Conservation (phyloP, 805 yeast species). For the Cyberlindnera sargentensis region DNA sequence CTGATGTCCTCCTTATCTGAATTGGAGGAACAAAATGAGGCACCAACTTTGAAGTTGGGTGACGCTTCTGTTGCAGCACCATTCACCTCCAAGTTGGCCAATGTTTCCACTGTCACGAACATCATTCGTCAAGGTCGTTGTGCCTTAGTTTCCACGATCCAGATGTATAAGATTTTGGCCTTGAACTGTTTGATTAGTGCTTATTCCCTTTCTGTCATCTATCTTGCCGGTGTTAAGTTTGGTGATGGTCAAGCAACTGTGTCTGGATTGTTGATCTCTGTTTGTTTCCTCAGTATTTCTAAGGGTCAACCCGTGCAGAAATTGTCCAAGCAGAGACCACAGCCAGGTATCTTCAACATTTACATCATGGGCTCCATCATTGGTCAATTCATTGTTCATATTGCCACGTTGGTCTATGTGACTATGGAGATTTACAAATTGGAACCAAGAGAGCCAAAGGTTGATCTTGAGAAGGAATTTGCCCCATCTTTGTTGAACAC, state of each 20-base stretch:
- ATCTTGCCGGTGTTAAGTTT: constrained; percentile 94
- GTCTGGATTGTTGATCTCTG: constrained; percentile 86
- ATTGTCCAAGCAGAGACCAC: constrained; percentile 91
- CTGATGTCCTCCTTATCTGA: constrained; percentile 50
- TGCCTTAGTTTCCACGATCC: constrained; percentile 94
- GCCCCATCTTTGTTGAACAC: constrained; percentile 89
- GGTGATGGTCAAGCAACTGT: constrained; percentile 98
- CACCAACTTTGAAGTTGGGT: constrained; percentile 89
- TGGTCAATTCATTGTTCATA: constrained; percentile 94
- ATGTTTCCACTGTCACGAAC: constrained; percentile 87
- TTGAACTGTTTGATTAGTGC: constrained; percentile 96
- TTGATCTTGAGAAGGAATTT: constrained; percentile 85
- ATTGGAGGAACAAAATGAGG: constrained; percentile 63
- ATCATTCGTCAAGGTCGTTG: constrained; percentile 97
- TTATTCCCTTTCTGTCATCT: constrained; percentile 87
- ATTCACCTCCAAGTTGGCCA: constrained; percentile 88
- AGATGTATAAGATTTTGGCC: constrained; percentile 97
- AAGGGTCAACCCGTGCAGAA: constrained; percentile 88
- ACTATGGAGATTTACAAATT: constrained; percentile 75
- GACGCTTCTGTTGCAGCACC: constrained; percentile 99
- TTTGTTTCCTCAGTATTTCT: constrained; percentile 92
- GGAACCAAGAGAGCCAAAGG: constrained; percentile 89
- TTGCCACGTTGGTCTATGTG: constrained; percentile 72
- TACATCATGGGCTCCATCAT: constrained; percentile 97
- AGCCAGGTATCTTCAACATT: constrained; percentile 89